phyloP scores from a whole-genome alignment of 768 basidiomycete species.

The Tephrocybe rancida region DNA sequence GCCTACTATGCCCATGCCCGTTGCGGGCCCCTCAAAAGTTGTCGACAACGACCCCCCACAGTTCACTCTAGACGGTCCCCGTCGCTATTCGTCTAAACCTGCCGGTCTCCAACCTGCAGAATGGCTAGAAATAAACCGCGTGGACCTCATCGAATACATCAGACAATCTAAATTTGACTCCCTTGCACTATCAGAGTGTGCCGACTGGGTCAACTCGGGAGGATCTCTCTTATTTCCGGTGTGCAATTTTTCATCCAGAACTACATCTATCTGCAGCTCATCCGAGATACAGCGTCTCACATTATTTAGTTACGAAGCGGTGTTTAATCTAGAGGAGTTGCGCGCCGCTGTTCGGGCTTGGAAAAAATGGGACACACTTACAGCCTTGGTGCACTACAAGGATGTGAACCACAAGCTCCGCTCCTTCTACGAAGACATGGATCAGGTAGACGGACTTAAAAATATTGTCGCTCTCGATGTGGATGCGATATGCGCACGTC shows the following conservation, averaged over 20 bases:
- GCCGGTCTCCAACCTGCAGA: background rate
- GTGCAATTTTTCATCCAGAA: background rate
- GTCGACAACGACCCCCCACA: conserved; percentile 9
- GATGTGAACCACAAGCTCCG: conserved; percentile 8
- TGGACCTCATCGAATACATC: conserved; percentile 10
- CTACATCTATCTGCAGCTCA: background rate
- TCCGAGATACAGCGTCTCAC: conserved; percentile 4
- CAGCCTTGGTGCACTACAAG: background rate
- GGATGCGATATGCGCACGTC: conserved; percentile 9
- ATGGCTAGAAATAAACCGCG: conserved; percentile 4
- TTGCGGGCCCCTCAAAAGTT: background rate
- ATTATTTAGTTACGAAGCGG: conserved; percentile 3
- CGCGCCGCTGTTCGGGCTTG: background rate
- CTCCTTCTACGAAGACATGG: conserved; percentile 5
- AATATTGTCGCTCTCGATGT: conserved; percentile 11
- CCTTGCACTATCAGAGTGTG: conserved; percentile 1
- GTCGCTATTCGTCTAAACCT: conserved; percentile 10
- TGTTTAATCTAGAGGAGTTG: conserved; percentile 2
- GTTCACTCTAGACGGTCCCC: conserved; percentile 8
- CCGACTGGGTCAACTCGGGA: conserved; percentile 4
- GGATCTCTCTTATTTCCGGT: conserved; percentile 7
- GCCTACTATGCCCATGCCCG: background rate
- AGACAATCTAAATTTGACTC: background rate
- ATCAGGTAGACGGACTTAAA: conserved; percentile 3
- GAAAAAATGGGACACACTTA: conserved; percentile 9